Conservation (phyloP, 1,284 basidiomycete genomes). For the Boletus sp. region DNA sequence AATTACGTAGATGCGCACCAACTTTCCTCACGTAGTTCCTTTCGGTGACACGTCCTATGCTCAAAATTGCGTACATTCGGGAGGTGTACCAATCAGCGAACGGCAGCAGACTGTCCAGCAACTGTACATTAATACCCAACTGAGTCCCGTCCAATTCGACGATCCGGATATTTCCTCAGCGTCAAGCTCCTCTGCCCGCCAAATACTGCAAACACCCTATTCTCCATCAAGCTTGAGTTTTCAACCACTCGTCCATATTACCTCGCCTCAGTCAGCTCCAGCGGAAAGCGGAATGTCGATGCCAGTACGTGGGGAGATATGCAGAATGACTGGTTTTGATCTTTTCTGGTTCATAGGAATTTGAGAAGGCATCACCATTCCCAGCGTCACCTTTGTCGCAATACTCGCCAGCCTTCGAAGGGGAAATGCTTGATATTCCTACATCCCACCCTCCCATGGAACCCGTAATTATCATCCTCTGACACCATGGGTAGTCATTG, state of each 20-base stretch:
- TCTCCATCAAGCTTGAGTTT: neutral
- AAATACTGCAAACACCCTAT: conserved; percentile 15
- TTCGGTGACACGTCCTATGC: neutral
- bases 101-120: conserved; percentile 9
- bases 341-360: conserved; percentile 10
- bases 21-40: neutral
- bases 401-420: conserved; percentile 6
- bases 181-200: conserved; percentile 16
- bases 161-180: conserved; percentile 22
- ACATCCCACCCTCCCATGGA: conserved; percentile 1
- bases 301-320: conserved; percentile 11
- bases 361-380: conserved; percentile 5
- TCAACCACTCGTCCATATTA: conserved; percentile 5
- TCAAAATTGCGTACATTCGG: neutral
- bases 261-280: conserved; percentile 16
- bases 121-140: conserved; percentile 22
- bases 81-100: neutral
- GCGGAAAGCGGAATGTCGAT: conserved; percentile 4
- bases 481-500: neutral
- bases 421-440: neutral
- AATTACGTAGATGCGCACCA: conserved; percentile 11
- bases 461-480: conserved; percentile 12
- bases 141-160: conserved; percentile 2
- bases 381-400: conserved; percentile 14
- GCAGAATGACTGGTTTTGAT: neutral